Conservation (phyloP, 768 basidiomycete genomes). For the Russula compacta region DNA sequence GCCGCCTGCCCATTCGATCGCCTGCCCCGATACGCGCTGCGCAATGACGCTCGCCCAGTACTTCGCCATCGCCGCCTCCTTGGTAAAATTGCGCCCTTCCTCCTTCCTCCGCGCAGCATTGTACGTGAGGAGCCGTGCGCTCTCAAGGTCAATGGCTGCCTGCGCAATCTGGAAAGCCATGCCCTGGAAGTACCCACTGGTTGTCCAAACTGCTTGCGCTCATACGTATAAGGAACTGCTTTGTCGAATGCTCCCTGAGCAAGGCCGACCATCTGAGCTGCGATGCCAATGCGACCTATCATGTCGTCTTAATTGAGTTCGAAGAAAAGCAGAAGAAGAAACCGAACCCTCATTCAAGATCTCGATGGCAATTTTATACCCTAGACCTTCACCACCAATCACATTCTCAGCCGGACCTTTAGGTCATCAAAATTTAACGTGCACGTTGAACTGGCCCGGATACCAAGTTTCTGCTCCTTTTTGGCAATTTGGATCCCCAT, state of each 20-base stretch:
- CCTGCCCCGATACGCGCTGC: slow-evolving; percentile 75
- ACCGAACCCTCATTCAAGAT: slow-evolving; percentile 80
- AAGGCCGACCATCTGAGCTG: slow-evolving; percentile 96
- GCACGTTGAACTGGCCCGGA: slow-evolving; percentile 93
- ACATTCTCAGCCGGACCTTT: slow-evolving; percentile 75
- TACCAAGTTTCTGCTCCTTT: slow-evolving; percentile 98
- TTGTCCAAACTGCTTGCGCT: slow-evolving; percentile 91
- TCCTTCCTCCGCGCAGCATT: slow-evolving; percentile 95
- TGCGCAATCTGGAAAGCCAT: slow-evolving; percentile 94
- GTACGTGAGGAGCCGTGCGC: slow-evolving; percentile 86
- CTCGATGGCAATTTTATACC: slow-evolving; percentile 97
- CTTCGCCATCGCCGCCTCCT: slow-evolving; percentile 98
- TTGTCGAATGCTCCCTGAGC: slow-evolving; percentile 97
- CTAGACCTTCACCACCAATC: slow-evolving; percentile 85
- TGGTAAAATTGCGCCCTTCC: slow-evolving; percentile 75
- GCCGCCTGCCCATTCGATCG: slow-evolving; percentile 96
- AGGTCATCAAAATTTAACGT: slow-evolving; percentile 92
- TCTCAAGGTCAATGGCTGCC: slow-evolving; percentile 83
- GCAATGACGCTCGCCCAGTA: slow-evolving; percentile 86
- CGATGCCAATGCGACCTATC: slow-evolving; percentile 86
- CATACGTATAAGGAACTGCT: slow-evolving; percentile 89
- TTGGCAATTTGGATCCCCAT: slow-evolving; percentile 97
- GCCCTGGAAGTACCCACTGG: slow-evolving; percentile 87
- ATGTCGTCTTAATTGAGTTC: background rate
- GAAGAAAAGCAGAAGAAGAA: background rate